Evolutionary conservation across 2,329 filamentous ascomycete species (phyloP).

Genomic region (Colletotrichum nymphaeae): DNA sequence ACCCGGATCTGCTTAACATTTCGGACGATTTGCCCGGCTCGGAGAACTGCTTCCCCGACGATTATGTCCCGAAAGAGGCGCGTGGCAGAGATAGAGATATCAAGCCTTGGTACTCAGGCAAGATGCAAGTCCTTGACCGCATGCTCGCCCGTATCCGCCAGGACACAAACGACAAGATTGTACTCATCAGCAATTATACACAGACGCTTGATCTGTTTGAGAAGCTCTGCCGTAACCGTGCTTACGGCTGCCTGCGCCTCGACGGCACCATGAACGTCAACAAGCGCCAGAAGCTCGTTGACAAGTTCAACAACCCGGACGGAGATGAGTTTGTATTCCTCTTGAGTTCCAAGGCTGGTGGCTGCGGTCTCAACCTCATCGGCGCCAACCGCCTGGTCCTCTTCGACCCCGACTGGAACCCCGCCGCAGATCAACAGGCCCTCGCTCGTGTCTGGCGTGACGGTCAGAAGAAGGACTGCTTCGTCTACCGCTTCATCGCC

Average conservation of each 20-base stretch:
- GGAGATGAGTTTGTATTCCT: conserved; percentile 93
- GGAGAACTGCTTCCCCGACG: conserved; percentile 83
- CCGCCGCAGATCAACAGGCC: conserved; percentile 96
- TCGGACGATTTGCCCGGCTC: conserved; percentile 87
- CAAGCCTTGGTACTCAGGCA: conserved; percentile 96
- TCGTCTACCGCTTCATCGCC: conserved; percentile 99
- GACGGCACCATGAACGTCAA: conserved; percentile 98
- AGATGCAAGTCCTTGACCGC: conserved; percentile 97
- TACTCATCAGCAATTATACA: conserved; percentile 98
- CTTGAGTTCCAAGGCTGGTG: conserved; percentile 96
- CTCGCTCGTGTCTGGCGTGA: conserved; percentile 98
- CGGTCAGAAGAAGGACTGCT: conserved; percentile 98
- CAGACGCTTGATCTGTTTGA: conserved; percentile 96
- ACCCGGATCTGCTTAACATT: conserved; percentile 91
- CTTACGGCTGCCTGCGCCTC: conserved; percentile 87
- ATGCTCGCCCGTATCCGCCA: conserved; percentile 96
- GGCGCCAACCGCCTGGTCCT: conserved; percentile 94
- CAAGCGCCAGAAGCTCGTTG: conserved; percentile 96
- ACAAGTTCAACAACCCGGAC: conserved; percentile 95
- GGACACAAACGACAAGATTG: conserved; percentile 99
- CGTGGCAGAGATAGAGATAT: conserved; percentile 91
- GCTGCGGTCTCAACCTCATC: conserved; percentile 95
- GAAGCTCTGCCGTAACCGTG: conserved; percentile 84
- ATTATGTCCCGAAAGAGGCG: conserved; percentile 88
- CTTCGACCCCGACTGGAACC: conserved; percentile 98